Percentiles rank a stretch among this genome's conserved stretches.
phyloP scores from a whole-genome alignment of 495 filamentous ascomycete genomes.

The Eremomyces bilateralis region DNA sequence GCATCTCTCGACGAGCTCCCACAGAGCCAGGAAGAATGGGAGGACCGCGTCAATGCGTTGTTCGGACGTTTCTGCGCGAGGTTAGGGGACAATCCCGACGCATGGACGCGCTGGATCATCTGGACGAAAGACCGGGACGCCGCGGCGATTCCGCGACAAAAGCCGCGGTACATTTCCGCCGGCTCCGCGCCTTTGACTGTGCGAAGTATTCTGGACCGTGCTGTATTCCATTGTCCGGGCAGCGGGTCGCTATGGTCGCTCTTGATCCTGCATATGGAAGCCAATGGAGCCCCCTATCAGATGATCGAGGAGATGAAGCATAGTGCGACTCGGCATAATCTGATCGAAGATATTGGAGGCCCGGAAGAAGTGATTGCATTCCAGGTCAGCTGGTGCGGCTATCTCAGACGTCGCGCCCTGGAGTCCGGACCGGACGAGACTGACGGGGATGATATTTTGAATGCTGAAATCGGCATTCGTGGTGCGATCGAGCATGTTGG shows the following conservation, averaged over 20 bases:
- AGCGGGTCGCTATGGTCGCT: slow-evolving; percentile 79
- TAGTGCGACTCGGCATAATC: slow-evolving; percentile 59
- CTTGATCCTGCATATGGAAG: slow-evolving; percentile 63
- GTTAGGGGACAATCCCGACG: no score
- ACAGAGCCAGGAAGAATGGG: no score
- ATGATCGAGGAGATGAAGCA: slow-evolving; percentile 80
- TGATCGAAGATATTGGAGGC: slow-evolving; percentile 51
- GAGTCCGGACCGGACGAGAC: slow-evolving; percentile 53
- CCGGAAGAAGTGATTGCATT: slow-evolving; percentile 75
- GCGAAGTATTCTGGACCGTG: slow-evolving; percentile 54
- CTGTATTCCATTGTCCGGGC: slow-evolving; percentile 76
- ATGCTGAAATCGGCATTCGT: slow-evolving; percentile 74
- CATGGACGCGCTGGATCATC: no score
- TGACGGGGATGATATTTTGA: slow-evolving; percentile 60
- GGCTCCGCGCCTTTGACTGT: no score
- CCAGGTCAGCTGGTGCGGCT: slow-evolving; percentile 82
- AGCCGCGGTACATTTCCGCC: no score
- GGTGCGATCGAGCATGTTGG: slow-evolving; percentile 67
- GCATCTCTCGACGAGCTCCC: no score
- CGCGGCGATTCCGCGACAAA: no score
- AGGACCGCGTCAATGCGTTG: no score
- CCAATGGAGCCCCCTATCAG: slow-evolving; percentile 46
- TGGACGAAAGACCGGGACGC: no score
- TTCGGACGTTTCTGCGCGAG: no score
- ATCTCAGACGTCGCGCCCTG: slow-evolving; percentile 66